phyloP scores from a whole-genome alignment of 257 asterid species.

The Thymus mandschuricus region DNA sequence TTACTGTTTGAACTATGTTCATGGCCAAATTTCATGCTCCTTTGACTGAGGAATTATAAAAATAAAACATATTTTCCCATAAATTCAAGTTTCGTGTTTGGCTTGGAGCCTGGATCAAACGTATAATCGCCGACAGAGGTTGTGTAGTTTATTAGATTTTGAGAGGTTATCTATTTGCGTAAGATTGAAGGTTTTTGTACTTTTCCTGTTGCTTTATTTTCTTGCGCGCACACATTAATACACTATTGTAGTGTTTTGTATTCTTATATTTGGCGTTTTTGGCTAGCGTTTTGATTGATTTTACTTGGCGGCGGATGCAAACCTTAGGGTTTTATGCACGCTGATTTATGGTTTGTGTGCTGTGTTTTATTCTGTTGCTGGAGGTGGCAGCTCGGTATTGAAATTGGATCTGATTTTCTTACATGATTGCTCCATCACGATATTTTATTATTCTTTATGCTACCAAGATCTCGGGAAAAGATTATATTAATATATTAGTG shows the following conservation, averaged over 20 bases:
- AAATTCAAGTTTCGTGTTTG: constrained; percentile 2
- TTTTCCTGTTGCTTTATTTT: neutral
- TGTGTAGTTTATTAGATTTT: neutral
- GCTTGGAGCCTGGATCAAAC: neutral
- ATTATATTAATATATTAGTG: constrained; percentile 23
- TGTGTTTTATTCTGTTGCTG: constrained; percentile 17
- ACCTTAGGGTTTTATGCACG: constrained; percentile 33
- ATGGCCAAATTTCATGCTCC: neutral
- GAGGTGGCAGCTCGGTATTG: constrained; percentile 30
- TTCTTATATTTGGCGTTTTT: neutral
- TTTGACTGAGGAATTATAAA: neutral
- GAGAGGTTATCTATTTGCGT: neutral
- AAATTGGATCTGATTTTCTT: constrained; percentile 32
- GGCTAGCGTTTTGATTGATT: constrained; percentile 3
- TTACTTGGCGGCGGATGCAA: constrained; percentile 30
- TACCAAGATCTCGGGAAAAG: constrained; percentile 38
- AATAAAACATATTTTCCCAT: neutral
- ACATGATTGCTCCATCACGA: neutral
- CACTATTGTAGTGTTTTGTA: neutral
- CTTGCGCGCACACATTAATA: neutral
- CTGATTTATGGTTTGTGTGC: constrained; percentile 21
- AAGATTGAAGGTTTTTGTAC: neutral
- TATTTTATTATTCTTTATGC: neutral
- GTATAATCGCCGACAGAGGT: constrained; percentile 12
- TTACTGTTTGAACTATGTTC: neutral